phyloP scores from a whole-genome alignment of 257 asterid genomes.

The Rubia yunnanensis region DNA sequence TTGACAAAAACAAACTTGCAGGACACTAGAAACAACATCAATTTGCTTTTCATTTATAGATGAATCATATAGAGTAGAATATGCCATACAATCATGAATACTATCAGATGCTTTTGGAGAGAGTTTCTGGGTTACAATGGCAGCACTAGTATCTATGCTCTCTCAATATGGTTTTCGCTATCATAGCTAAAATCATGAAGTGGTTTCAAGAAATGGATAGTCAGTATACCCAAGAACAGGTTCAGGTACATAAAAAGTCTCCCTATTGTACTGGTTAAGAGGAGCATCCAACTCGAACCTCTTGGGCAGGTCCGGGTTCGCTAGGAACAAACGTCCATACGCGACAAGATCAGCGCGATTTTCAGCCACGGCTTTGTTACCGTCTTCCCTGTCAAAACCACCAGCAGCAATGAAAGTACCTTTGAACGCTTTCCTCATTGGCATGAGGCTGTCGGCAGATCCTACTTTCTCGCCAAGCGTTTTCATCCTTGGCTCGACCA shows the following conservation, averaged over 20 bases:
- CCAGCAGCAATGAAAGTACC: conserved; percentile 66
- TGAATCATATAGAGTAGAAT: too few relatives aligned
- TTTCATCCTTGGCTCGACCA: conserved; percentile 61
- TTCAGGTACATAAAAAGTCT: conserved; percentile 41
- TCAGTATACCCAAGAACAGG: conserved; percentile 70
- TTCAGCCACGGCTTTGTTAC: conserved; percentile 48
- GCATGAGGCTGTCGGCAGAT: conserved; percentile 32
- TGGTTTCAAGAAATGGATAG: conserved; percentile 56
- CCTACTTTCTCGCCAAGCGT: conserved; percentile 16
- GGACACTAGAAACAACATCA: background rate
- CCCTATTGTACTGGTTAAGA: conserved; percentile 47
- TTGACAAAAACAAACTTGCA: background rate
- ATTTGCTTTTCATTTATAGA: background rate
- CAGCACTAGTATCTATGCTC: too few relatives aligned
- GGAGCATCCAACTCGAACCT: conserved; percentile 49
- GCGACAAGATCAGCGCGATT: conserved; percentile 51
- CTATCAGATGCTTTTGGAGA: background rate
- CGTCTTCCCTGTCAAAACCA: conserved; percentile 53
- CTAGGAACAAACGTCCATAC: conserved; percentile 51
- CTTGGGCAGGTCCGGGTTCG: conserved; percentile 61
- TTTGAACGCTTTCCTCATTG: conserved; percentile 49
- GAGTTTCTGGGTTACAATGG: background rate
- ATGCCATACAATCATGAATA: background rate
- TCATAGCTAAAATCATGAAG: conserved; percentile 2
- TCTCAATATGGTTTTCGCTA: too few relatives aligned